Evolutionary conservation across 305 asterid species (phyloP).

Genomic region (Fraxinus floribunda): DNA sequence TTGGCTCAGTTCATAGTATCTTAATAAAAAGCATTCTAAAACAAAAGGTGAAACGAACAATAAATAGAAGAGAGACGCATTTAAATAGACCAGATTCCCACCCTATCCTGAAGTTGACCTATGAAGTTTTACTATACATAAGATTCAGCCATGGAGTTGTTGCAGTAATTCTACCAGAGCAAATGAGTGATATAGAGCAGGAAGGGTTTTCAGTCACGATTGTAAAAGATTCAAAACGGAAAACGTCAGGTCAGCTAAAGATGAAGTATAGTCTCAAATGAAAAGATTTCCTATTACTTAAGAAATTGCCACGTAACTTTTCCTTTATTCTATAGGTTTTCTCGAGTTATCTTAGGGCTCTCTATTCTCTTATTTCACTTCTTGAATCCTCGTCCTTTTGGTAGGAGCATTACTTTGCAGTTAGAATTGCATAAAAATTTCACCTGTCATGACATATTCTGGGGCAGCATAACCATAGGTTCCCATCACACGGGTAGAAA

Average conservation of each 20-base stretch:
- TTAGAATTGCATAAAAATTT: background rate
- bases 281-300: background rate
- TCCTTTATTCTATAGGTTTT: background rate
- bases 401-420: background rate
- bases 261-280: background rate
- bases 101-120: background rate
- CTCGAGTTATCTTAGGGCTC: background rate
- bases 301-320: background rate
- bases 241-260: background rate
- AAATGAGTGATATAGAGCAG: background rate
- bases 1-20: background rate
- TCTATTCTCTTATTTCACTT: background rate
- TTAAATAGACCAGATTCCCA: background rate
- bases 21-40: background rate
- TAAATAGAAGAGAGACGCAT: background rate
- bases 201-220: background rate
- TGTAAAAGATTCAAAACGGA: background rate
- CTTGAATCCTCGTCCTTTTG: background rate
- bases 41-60: background rate
- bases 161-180: background rate
- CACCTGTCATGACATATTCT: conserved; percentile 98
- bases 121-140: background rate
- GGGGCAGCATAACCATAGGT: conserved; percentile 99
- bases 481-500: conserved; percentile 98
- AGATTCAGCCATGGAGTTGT: background rate